phyloP scores from a whole-genome alignment of 768 basidiomycete genomes.

The Hirschioporus abietinus region DNA sequence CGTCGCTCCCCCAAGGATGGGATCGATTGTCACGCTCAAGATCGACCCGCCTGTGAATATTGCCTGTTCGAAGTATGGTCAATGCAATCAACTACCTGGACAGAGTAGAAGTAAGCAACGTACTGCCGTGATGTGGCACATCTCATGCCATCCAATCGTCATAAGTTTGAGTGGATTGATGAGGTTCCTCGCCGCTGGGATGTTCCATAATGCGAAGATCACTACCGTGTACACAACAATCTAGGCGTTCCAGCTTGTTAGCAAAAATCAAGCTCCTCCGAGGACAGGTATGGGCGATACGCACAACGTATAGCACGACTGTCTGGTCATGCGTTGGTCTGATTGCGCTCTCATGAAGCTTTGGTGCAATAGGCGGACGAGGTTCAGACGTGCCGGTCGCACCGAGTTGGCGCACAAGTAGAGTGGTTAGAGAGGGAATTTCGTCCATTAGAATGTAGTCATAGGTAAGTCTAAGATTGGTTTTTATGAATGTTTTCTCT shows the following conservation, averaged over 20 bases:
- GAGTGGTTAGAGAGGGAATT: not conserved
- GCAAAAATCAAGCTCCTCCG: not conserved
- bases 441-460: not conserved
- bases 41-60: constrained; percentile 77
- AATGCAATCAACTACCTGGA: not conserved
- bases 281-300: constrained; percentile 24
- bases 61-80: constrained; percentile 39
- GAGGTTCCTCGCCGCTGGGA: constrained; percentile 70
- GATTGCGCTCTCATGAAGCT: constrained; percentile 36
- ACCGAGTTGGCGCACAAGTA: not conserved
- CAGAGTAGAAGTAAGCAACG: constrained; percentile 22
- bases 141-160: constrained; percentile 85
- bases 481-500: not conserved
- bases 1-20: constrained; percentile 71
- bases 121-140: constrained; percentile 78
- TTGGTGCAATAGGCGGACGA: constrained; percentile 31
- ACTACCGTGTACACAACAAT: constrained; percentile 82
- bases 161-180: constrained; percentile 85
- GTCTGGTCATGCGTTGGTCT: constrained; percentile 69
- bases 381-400: not conserved
- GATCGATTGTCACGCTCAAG: constrained; percentile 78
- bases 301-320: constrained; percentile 70
- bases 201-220: constrained; percentile 85
- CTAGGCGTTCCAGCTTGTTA: constrained; percentile 30
- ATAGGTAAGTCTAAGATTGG: not conserved